Evolutionary conservation across 768 basidiomycete species (phyloP), one percentile per base, ranked within the genome.

Genomic region (Kwoniella botswanensis): DNA sequence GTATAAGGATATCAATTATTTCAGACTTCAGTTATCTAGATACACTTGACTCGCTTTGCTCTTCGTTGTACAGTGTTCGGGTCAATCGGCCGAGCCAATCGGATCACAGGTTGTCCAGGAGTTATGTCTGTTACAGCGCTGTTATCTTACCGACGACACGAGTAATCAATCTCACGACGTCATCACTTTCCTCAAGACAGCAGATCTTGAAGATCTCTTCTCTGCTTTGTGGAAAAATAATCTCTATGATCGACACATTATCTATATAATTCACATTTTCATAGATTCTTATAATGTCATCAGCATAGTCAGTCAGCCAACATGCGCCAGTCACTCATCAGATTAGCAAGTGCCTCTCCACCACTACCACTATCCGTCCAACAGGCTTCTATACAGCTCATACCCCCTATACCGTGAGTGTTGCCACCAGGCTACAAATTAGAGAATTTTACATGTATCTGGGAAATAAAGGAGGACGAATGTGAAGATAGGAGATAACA

Each of bases 341-440:
- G 79, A 22, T 72, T 78, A 15, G 91, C 91, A 1, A 86, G 88
- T 73, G 90, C 89, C 17, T 83, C 89, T 0, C 85, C 89, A 1
- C 83, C 86, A n/a, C 86, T 86, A 26, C 88, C 89, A 44, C 76
- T 92, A 65, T 89, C 88, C 58, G 82, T 92, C 3, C 85, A 83
- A 21, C 88, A 89, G 80, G 87, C 90, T 1, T 90, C 89, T 66
- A 87, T 89, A 13, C 85, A 90, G 18, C 86, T 95, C 24, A 87
- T 92, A 42, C 93, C 92, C n/a, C 92, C 93, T 46, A 86, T 91
- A 74, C 92, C 93, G 93, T 93, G 82, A 68, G 90, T 86, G 29
- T 21, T 29, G 29, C 42, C 54, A 59, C 66, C 58, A n/a, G 67
- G 17, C 3, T 58, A 35, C 21, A 7, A 35, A 6, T 6, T 35